phyloP scores from a whole-genome alignment of 2,329 filamentous ascomycete genomes.

The Penicillium polonicum region DNA sequence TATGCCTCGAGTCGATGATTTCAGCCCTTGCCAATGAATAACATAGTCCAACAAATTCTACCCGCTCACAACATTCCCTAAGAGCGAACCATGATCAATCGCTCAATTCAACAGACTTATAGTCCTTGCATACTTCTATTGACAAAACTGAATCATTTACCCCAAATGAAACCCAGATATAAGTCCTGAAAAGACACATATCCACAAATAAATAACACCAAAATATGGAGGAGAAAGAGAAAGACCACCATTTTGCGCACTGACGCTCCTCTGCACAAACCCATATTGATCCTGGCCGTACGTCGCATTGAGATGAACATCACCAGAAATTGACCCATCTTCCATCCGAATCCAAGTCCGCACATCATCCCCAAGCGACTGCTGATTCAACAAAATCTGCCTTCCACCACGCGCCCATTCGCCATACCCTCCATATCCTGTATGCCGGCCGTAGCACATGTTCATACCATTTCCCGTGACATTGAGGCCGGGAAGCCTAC shows the following conservation, averaged over 20 bases:
- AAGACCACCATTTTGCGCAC: not conserved
- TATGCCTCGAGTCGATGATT: not conserved
- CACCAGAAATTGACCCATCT: conserved; percentile 52
- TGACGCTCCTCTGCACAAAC: not conserved
- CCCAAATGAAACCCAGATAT: not conserved
- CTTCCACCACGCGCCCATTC: conserved; percentile 61
- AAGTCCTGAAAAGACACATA: not conserved
- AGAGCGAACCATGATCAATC: not conserved
- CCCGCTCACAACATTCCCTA: not conserved
- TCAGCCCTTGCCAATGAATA: too few relatives aligned
- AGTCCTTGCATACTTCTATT: not conserved
- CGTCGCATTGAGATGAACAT: conserved; percentile 58
- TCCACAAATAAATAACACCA: not conserved
- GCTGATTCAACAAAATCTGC: conserved; percentile 53
- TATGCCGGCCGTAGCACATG: conserved; percentile 63
- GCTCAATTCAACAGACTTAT: not conserved
- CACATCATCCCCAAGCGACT: conserved; percentile 44
- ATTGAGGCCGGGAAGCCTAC: conserved; percentile 27
- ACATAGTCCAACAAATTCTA: not conserved
- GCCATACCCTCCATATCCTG: conserved; percentile 70
- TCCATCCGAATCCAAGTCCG: conserved; percentile 65
- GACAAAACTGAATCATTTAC: not conserved
- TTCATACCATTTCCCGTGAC: conserved; percentile 46
- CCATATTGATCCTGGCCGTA: conserved; percentile 58
- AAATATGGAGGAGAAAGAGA: not conserved